Base-by-base conservation (phyloP, 768 basidiomycete species). In the Butyriboletus loyo region DNA sequence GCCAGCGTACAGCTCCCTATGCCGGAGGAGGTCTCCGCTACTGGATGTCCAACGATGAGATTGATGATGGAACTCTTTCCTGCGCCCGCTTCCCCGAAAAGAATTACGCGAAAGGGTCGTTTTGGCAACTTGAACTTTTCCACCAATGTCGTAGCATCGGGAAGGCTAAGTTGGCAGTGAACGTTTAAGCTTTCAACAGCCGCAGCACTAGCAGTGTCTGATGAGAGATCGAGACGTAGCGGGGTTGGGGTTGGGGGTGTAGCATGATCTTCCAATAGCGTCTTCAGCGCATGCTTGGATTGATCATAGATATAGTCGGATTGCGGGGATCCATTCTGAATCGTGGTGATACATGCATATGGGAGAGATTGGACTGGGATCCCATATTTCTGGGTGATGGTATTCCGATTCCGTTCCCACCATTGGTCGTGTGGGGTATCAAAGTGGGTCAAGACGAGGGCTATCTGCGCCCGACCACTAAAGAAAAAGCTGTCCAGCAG, bases 21-120 rank as follows among this genome's bases (percentile, higher is more conserved):
- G 7, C 49, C 30, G 34, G 52, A 58, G 7, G 72, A 73, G 10
- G 66, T 57, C 0, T 30, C 9, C 3, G 74, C 73, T 5, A 49
- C 44, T 0, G 54, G 19, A 0, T 42, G 17, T 6, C 65, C 68
- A n/a, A 54, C 46, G 24, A 77, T 27, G 56, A 78, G 69, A 55
- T 77, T 77, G 53, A 77, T 55, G 39, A 77, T 51, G 0, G 73
- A 72, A 47, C 73, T 73, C 53, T 78, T 78, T 39, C 72, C 71
- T n/a, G 42, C 53, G 27, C 76, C 75, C 0, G 70, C 57, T 41
- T 75, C 73, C 7, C 76, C 76, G 38, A 77, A 77, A 15, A 77
- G 37, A 40, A 77, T 57, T 6, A 67, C 56, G 34, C 70, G 72
- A 42, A 61, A 55, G 38, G 54, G 55, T n/a, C 56, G 60, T 35